These are phyloP conservation scores for Fonsecaea multimorphosa DNA, from an alignment of 2,329 filamentous ascomycete genomes.

Conservation along the genomic window DNA sequence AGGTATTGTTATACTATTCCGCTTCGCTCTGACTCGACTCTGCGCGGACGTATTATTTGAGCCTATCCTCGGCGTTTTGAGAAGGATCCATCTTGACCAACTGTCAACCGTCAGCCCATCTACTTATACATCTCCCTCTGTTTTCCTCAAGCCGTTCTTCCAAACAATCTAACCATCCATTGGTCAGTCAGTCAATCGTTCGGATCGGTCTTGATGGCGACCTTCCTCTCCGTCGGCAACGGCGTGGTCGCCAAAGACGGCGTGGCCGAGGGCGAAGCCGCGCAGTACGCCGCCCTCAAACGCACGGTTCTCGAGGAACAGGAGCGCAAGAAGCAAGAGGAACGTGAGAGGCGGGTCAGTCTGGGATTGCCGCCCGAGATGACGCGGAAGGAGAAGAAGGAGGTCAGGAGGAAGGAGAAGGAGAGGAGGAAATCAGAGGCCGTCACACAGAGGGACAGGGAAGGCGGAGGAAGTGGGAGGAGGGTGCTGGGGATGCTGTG, in stretches of 20 bases:
- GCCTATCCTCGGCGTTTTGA: no score
- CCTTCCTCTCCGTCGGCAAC: slow-evolving; percentile 14
- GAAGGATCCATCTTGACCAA: no score
- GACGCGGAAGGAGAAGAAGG: slow-evolving; percentile 17
- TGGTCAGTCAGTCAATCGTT: neutral
- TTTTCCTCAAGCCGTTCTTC: neutral
- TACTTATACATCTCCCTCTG: neutral
- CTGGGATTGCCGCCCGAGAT: slow-evolving; percentile 18
- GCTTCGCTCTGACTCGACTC: no score
- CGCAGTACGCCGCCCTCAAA: slow-evolving; percentile 24
- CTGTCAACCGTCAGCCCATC: no score
- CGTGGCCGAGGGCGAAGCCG: slow-evolving; percentile 20
- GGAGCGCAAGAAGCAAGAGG: slow-evolving; percentile 19
- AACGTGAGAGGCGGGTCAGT: slow-evolving; percentile 17
- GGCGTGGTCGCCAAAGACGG: slow-evolving; percentile 22
- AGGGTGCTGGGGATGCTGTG: slow-evolving; percentile 11
- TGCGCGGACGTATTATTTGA: no score
- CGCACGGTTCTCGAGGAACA: slow-evolving; percentile 17
- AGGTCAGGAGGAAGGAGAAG: slow-evolving; percentile 8
- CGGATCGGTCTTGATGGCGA: slow-evolving; percentile 7
- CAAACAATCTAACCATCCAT: neutral
- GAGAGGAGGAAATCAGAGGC: neutral
- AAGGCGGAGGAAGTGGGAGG: neutral
- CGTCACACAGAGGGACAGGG: neutral
- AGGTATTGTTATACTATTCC: no score